Evolutionary conservation across 2,329 filamentous ascomycete genomes (phyloP), one percentile per base, ranked within the genome.

Genomic region (Teratosphaeria zuluensis): DNA sequence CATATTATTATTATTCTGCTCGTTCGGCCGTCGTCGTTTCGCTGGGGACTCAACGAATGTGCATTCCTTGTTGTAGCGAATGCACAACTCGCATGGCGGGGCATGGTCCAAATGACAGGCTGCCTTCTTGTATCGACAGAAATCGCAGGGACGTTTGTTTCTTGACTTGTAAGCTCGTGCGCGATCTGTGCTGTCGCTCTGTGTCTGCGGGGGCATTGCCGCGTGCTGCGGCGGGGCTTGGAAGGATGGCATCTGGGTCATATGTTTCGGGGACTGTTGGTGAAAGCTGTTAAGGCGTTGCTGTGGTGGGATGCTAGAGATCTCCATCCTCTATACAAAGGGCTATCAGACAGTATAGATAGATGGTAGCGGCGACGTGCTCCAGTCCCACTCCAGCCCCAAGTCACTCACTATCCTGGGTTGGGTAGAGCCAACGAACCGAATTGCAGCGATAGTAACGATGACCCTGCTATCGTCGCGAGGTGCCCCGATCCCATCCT

Each of bases 41-140:
- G 70, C 71, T 35, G 68, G 67, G 32, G 66, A 65, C 59, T 78
- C 76, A 21, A 78, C 68, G 62, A 78, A 78, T 2, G 76, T 78
- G 64, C 76, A 78, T 32, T 75, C 70, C 38, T 73, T 73, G 60
- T 71, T 70, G 60, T 77, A 75, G 8, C 74, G 68, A n/a, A 72
- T 66, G 58, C 76, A 78, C 8, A 77, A 65, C 56, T 74, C 73
- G 60, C 76, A 78, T 5, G 76, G 76, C 16, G 76, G 76, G 14
- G 68, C 62, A 8, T 61, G 65, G 28, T 77, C 74, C 51, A 78
- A 74, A 58, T 76, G 75, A 62, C 76, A 78, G 9, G 76, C 76
- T 1, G 76, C 74, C 62, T 78, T 76, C 58, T 76, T 73, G 19
- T 73, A 74, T 11, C 75, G 71, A 61, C 76, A 78, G 63, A 77